Conservation (phyloP, 768 basidiomycete genomes). For the Pisolithus marmoratus region DNA sequence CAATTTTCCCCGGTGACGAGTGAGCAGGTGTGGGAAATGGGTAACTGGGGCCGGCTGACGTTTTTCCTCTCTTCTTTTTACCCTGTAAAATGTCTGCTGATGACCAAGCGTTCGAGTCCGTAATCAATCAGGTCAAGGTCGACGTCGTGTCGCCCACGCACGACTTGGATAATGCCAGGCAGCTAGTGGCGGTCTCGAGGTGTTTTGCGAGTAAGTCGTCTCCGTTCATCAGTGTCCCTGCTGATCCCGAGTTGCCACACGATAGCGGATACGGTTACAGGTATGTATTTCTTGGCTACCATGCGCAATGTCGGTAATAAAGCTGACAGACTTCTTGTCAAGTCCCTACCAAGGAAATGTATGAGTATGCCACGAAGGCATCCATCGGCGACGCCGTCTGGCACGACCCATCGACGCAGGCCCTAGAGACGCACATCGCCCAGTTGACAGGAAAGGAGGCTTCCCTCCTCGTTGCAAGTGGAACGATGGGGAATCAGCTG, state of each 20-base stretch:
- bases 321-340: conserved; percentile 10
- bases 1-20: background rate
- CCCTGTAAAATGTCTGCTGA: conserved; percentile 11
- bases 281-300: conserved; percentile 13
- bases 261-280: conserved; percentile 46
- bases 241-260: conserved; percentile 1
- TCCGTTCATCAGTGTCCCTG: background rate
- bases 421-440: conserved; percentile 72
- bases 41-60: too few relatives aligned
- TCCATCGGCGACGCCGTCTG: conserved; percentile 80
- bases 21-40: background rate
- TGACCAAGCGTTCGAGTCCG: conserved; percentile 16
- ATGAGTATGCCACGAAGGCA: conserved; percentile 61
- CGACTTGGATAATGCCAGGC: conserved; percentile 51
- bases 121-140: conserved; percentile 43
- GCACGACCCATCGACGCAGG: conserved; percentile 51
- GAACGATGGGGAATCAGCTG: conserved; percentile 89
- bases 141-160: conserved; percentile 56
- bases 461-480: conserved; percentile 81
- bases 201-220: conserved; percentile 60
- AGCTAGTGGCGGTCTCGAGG: conserved; percentile 51
- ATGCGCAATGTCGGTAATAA: background rate
- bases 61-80: too few relatives aligned
- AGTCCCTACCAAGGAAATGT: conserved; percentile 77
- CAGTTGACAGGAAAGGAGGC: conserved; percentile 85